Evolutionary conservation across 2,329 filamentous ascomycete species (phyloP), one percentile per base, ranked within the genome.

Genomic region (Hypoxylon sp.): DNA sequence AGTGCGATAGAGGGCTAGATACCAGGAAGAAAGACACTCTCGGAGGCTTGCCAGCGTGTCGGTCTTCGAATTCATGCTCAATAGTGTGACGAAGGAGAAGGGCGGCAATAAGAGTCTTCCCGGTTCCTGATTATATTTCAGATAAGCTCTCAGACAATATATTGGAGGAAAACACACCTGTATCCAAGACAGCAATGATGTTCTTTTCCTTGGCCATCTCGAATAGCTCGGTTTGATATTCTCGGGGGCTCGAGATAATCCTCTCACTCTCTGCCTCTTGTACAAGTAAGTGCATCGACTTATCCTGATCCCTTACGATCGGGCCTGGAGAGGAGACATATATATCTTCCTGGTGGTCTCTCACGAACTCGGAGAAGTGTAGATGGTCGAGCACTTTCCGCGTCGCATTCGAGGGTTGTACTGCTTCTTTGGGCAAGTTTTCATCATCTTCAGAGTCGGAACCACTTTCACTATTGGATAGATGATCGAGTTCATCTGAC

Each of bases 71-170:
- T 75, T 99, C 95, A 62, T 89, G 81, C 39, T 93, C 87, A 28
- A 98, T 84, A 8, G 87, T 84, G 75, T 96, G 87, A 39, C 89
- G 87, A 22, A 98, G 84, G 4, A 99, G 83, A 2, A 98, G 84
- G 0, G 92, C 93, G 0, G 95, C 94, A 70, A 99, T 97, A n/a
- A 97, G 82, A 0, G 95, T 99, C 79, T 99, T 99, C 2, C 95
- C 95, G 3, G 93, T 93, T 11, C 95, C 91, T 89, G 61, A 17
- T 24, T 39, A n/a, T 11, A 20, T 34, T 39, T 6, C 39, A 39
- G 37, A 60, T 70, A 56, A 71, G 66, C 20, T 50, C 6, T 24
- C n/a, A 15, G 28, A 24, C 11, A 15, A 6, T 10, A 20, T 7
- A 19, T n/a, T 15, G 5, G 4, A 41, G 15, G 20, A 11, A 19